Base-by-base conservation (phyloP, 768 basidiomycete species). In the Mycena leptocephala region DNA sequence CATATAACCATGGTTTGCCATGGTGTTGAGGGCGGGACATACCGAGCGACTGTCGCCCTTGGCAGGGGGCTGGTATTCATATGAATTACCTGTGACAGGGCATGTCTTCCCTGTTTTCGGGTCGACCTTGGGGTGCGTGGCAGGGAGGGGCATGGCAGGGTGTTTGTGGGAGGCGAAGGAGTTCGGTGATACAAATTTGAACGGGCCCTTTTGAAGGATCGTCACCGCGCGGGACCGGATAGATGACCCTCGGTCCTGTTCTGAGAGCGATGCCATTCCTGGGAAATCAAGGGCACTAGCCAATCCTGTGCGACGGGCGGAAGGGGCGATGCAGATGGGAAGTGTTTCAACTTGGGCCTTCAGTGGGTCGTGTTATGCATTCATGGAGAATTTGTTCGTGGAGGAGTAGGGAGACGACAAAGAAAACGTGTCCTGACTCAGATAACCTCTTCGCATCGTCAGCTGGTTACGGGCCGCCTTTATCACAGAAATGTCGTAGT, bases 1-100 rank as follows among this genome's bases (percentile, higher is more conserved):
- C 94, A 95, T 84, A 69, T 92, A 95, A 1, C 93, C 93, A 68
- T 95, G 93, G 79, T 95, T 95, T 0, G 95, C 94, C 75, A 95
- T 88, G 0, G 92, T 87, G 76, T 95, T 95, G 41, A 95, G 82
- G 0, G 93, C 95, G 1, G 95, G 95, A 78, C 94, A 95, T 14
- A 92, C 92, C 0, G 93, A 93, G 28, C 94, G 88, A 64, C 86
- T 87, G 72, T 93, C 93, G 28, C 87, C 88, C 7, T 80, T 65
- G 69, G 89, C 88, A 2, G 89, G 82, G 9, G 89, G 84, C 39
- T 88, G 88, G 83, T 81, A 92, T 5, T 82, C 85, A 70, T 91
- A 84, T 0, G 81, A 79, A 51, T 82, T 78, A 7, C 88, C 86
- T 2, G 86, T 85, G 9, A 89, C 83, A 20, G 90, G 90, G 72